Evolutionary conservation across 306 rosid species (phyloP).

Genomic region (Quercus mongolica): DNA sequence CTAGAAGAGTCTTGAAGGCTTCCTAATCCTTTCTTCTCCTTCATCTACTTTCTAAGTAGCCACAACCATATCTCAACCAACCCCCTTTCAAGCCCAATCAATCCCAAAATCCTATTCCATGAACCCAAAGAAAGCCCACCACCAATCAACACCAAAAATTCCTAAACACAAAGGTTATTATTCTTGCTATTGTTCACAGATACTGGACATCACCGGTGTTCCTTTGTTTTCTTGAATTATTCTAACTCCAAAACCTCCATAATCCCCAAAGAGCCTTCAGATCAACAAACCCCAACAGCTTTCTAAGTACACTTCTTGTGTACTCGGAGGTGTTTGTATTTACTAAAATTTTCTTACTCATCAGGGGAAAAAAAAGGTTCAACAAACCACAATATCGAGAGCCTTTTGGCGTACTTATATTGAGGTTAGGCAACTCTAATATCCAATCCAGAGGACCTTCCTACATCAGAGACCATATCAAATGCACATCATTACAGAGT

Average conservation of each 20-base stretch:
- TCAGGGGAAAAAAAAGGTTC: no score
- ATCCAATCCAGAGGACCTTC: neutral
- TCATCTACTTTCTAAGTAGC: neutral
- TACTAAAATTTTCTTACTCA: no score
- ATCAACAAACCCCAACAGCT: no score
- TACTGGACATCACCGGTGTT: no score
- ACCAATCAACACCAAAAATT: neutral
- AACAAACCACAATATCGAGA: no score
- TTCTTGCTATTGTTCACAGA: neutral
- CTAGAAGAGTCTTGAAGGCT: no score
- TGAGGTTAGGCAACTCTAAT: neutral
- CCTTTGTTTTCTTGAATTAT: no score
- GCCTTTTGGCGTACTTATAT: neutral
- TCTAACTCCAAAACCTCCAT: no score
- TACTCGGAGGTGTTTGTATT: no score
- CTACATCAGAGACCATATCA: neutral
- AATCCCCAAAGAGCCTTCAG: no score
- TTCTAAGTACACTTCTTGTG: no score
- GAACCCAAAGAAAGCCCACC: neutral
- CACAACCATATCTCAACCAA: neutral
- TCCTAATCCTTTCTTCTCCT: neutral
- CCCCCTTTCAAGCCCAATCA: neutral
- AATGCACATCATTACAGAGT: constrained; percentile 10
- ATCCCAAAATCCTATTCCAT: neutral
- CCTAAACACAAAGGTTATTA: neutral